Conservation (phyloP, 371 early-diverging fungal species). For the Mortierella sp. region DNA sequence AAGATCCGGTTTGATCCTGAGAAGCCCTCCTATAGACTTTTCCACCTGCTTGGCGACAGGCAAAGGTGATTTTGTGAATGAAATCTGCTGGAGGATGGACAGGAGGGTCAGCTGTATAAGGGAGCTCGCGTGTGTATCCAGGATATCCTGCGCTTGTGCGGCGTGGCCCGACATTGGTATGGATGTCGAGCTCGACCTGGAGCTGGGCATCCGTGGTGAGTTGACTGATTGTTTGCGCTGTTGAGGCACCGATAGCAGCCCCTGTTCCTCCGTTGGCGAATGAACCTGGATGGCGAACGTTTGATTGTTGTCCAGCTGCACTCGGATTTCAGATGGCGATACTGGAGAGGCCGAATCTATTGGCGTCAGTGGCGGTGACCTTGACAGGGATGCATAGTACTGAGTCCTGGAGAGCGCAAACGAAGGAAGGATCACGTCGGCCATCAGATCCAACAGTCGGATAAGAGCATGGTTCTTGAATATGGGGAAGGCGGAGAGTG, state of each 20-base stretch:
- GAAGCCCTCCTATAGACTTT: constrained; percentile 64
- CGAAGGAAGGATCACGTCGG: constrained; percentile 45
- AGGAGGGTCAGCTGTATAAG: constrained; percentile 40
- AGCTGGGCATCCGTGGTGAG: constrained; percentile 27
- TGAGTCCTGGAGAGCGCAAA: constrained; percentile 41
- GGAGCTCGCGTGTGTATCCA: constrained; percentile 43
- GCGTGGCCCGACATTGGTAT: constrained; percentile 20
- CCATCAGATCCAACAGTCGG: constrained; percentile 43
- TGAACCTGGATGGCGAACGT: constrained; percentile 56
- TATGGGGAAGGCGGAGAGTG: constrained; percentile 45
- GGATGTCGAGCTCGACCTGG: constrained; percentile 30
- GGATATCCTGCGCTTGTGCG: constrained; percentile 28
- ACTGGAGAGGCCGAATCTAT: constrained; percentile 13
- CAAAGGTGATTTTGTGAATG: constrained; percentile 36
- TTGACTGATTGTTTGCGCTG: constrained; percentile 18
- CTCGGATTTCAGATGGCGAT: constrained; percentile 54
- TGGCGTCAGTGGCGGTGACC: constrained; percentile 16
- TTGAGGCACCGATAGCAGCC: constrained; percentile 33
- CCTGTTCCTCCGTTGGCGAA: constrained; percentile 52
- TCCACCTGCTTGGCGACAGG: constrained; percentile 62
- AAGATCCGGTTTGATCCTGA: constrained; percentile 65
- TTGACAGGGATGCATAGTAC: neutral
- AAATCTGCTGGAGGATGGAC: constrained; percentile 39
- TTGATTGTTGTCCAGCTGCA: constrained; percentile 51
- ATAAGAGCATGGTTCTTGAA: constrained; percentile 42